Evolutionary conservation across 257 asterid genomes (phyloP), one percentile per base, ranked within the genome.

Genomic region (Anisodus acutangulus): DNA sequence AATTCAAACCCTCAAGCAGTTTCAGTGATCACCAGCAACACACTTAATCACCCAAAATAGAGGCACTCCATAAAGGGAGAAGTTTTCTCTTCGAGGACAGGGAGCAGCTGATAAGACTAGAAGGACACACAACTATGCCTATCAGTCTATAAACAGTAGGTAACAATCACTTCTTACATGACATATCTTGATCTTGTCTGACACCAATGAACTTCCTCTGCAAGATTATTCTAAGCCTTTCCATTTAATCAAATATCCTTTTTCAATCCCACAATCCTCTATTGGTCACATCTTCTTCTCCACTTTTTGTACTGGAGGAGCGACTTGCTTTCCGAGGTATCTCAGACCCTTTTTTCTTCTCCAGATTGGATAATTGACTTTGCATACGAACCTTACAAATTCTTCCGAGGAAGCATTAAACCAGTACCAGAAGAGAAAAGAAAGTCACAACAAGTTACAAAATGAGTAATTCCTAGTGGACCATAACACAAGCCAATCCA

Each of bases 361-460:
- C 80, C 41, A 10, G 60, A 72, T 47, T 72, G 6, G 41, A 6
- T 45, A 45, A 9, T 49, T 72, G 57, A 47, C 58, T 19, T 22
- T 74, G 80, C 80, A 71, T 71, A 71, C 5, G 80, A 71, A 71
- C n/a, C 39, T 41, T 71, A n/a, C 80, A 71, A 19, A 45, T 45
- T 71, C 37, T 47, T n/a, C 17, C 51, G 54, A 39, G 51, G 79
- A 71, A 3, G 41, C 9, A 74, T 49, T 74, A 49, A 39, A 74
- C 80, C 80, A 47, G 80, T 74, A 11, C 60, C 43, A 74, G 4
- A 74, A 74, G 45, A 74, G 43, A 26, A 13, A 49, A 72, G 15
- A 51, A 22, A 11, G 62, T 22, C 43, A 6, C 45, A 49, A 49
- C 3, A 72, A 72, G 19, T 11, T 6, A 51, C 12, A 0, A 49